Percentiles rank a stretch among this genome's conserved stretches.
These are phyloP conservation scores for Stentor roeselii DNA, from an alignment of 73 alveolate species.

Conservation along the genomic window DNA sequence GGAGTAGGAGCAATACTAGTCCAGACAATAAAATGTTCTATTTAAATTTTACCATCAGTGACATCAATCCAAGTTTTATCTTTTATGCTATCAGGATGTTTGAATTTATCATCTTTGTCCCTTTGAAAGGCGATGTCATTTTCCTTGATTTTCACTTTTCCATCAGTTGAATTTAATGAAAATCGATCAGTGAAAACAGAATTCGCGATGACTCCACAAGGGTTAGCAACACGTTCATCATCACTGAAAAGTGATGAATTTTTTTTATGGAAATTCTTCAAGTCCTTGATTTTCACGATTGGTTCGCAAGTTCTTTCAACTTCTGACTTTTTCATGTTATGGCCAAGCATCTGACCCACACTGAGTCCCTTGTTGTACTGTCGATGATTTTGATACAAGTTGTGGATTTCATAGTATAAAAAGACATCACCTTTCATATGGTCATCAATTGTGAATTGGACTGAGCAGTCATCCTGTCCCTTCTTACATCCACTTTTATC, in stretches of 20 bases:
- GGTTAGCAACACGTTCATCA: slow-evolving; percentile 62
- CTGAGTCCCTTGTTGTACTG: slow-evolving; percentile 72
- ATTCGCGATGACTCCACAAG: slow-evolving; percentile 90
- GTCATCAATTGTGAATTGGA: slow-evolving; percentile 44
- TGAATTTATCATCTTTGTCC: slow-evolving; percentile 48
- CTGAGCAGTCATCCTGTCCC: slow-evolving; percentile 31
- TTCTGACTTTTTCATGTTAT: slow-evolving; percentile 27
- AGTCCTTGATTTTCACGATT: slow-evolving; percentile 51
- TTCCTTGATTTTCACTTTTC: slow-evolving; percentile 41
- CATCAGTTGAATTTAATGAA: not conserved
- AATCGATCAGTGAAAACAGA: slow-evolving; percentile 70
- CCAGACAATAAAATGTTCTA: slow-evolving; percentile 62
- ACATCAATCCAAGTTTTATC: slow-evolving; percentile 63
- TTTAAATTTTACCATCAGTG: slow-evolving; percentile 37
- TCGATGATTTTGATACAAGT: slow-evolving; percentile 90
- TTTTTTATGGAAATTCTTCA: slow-evolving; percentile 41
- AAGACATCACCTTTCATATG: slow-evolving; percentile 70
- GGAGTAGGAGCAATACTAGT: not conserved
- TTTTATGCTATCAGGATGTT: not conserved
- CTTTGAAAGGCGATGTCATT: slow-evolving; percentile 66
- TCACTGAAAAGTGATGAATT: slow-evolving; percentile 30
- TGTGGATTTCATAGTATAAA: slow-evolving; percentile 82
- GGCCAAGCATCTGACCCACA: slow-evolving; percentile 63
- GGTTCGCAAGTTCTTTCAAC: slow-evolving; percentile 73
- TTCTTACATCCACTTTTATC: slow-evolving; percentile 31